Conservation (phyloP, 805 yeast species). For the Candida sonorensis region DNA sequence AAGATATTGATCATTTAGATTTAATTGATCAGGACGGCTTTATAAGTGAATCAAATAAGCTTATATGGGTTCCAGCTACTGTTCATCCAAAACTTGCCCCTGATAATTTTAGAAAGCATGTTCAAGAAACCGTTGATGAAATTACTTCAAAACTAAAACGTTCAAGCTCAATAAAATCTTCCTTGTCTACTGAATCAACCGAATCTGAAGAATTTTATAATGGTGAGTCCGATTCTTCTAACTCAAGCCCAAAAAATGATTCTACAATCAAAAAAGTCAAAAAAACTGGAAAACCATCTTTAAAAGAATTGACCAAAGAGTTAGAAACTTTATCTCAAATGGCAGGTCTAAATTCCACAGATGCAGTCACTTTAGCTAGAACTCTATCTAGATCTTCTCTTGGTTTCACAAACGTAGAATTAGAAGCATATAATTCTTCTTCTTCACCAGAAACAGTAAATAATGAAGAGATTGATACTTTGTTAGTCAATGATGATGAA, state of each 20-base stretch:
- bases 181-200: constrained; percentile 17
- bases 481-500: too few relatives aligned
- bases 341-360: constrained; percentile 74
- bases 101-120: constrained; percentile 67
- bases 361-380: constrained; percentile 78
- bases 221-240: constrained; percentile 7
- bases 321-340: constrained; percentile 64
- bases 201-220: constrained; percentile 1
- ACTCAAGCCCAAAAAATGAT: not conserved
- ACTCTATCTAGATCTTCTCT: constrained; percentile 67
- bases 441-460: too few relatives aligned
- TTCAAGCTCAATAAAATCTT: constrained; percentile 21
- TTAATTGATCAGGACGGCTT: constrained; percentile 14
- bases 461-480: too few relatives aligned
- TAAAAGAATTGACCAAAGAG: constrained; percentile 68
- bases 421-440: constrained; percentile 30
- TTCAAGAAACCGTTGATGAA: constrained; percentile 51
- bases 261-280: too few relatives aligned
- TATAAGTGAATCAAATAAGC: constrained; percentile 34
- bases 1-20: constrained; percentile 4
- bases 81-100: constrained; percentile 95
- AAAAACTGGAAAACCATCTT: constrained; percentile 44
- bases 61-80: constrained; percentile 94
- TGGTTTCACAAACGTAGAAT: constrained; percentile 48
- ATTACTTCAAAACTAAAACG: constrained; percentile 34